Conservation (phyloP, 106 monocot species). For the Allium sativum region DNA sequence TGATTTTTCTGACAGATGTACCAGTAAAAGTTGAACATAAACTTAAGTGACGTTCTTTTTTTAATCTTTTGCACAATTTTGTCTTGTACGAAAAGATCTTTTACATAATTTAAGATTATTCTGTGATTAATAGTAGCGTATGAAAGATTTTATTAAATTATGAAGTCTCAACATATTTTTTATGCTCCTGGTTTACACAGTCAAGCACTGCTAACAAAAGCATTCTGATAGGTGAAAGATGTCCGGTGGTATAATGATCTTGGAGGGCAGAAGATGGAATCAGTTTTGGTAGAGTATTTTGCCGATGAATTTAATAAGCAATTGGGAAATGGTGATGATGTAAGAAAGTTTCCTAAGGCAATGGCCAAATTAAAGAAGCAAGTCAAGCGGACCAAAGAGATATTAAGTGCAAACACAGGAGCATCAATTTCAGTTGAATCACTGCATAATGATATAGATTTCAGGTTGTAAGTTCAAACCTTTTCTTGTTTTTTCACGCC, state of each 20-base stretch:
- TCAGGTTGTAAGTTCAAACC: constrained; percentile 35
- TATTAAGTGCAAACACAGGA: constrained; percentile 87
- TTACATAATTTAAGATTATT: no score
- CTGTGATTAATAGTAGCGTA: no score
- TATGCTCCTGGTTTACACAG: not conserved
- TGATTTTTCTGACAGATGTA: no score
- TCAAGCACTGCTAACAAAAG: not conserved
- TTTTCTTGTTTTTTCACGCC: no score
- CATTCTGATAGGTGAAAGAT: constrained; percentile 72
- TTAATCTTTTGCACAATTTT: no score
- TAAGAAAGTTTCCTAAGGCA: constrained; percentile 81
- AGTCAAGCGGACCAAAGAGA: constrained; percentile 96
- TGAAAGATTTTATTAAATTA: no score
- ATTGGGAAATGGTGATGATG: constrained; percentile 71
- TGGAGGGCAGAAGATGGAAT: constrained; percentile 92
- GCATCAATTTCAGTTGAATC: constrained; percentile 98
- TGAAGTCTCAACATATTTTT: not conserved
- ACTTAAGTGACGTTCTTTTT: no score
- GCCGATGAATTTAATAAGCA: constrained; percentile 92
- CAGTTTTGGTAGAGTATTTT: constrained; percentile 76
- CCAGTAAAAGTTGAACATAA: no score
- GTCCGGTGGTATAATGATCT: constrained; percentile 84
- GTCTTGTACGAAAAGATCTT: no score
- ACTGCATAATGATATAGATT: constrained; percentile 83
- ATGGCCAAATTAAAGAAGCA: constrained; percentile 99